Evolutionary conservation across 2,329 filamentous ascomycete species (phyloP), one percentile per base, ranked within the genome.

Genomic region (Aureobasidium vineae): DNA sequence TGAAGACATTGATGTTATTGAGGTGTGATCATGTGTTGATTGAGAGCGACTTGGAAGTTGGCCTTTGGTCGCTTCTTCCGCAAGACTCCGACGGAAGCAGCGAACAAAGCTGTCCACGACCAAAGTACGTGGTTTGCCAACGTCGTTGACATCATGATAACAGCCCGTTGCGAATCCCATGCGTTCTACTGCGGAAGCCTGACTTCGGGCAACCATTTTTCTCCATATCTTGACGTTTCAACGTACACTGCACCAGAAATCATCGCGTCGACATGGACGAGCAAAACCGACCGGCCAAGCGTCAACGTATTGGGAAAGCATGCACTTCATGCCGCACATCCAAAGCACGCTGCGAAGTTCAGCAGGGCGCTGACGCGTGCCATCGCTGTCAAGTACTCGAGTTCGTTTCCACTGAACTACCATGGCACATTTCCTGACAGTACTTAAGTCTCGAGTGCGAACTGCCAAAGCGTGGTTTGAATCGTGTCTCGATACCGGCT

Each of bases 321-420:
- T 66, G 64, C 45, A 54, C 36, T 26, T 52, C 64, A 33, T 61
- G 64, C n/a, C 64, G 64, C 23, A 66, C 52, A 43, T 31, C 53
- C 1, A 66, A 66, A 47, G 64, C 64, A 28, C 54, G 64, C 8
- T 66, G 64, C 36, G 64, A 66, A 38, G 11, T 57, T 1, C 54
- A 41, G 7, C 53, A n/a, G 26, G 21, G 54, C 16, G 54, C 43
- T 5, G 33, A 31, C 36, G 47, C 23, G 15, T 66, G 64, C 36
- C 54, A 60, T 7, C 64, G 64, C 15, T 66, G 64, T 23, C 33
- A 66, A 40, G 47, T 57, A 41, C 56, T 66, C 15, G 64, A 61
- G 54, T 66, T 57, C 52, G 64, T 66, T 16, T 11, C 38, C 36
- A 33, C 26, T 13, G 11, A 3, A 36, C 28, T 38, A 13, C 7